These are phyloP conservation scores for Aquilaria agallochum DNA, from an alignment of 441 rosid species.

Conservation along the genomic window DNA sequence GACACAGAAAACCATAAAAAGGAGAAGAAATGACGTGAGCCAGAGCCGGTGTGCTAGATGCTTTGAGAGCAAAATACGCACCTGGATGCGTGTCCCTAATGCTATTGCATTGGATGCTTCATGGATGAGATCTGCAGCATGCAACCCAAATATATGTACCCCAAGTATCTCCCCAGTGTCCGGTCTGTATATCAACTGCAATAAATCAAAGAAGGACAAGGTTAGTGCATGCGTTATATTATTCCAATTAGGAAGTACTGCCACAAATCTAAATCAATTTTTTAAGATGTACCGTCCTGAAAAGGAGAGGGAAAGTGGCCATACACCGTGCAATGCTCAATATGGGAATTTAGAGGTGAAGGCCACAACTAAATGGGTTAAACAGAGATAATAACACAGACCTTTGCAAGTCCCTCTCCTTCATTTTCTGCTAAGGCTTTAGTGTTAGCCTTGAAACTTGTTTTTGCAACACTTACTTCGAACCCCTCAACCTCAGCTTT, in stretches of 20 bases:
- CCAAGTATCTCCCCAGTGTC: conserved; percentile 97
- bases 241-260: no score
- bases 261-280: no score
- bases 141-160: conserved; percentile 93
- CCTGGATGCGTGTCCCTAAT: conserved; percentile 83
- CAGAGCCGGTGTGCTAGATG: background rate
- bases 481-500: conserved; percentile 88
- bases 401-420: conserved; percentile 99
- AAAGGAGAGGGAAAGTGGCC: background rate
- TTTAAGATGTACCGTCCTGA: no score
- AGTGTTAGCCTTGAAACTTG: conserved; percentile 98
- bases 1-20: background rate
- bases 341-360: background rate
- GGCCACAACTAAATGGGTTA: background rate
- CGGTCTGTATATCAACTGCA: conserved; percentile 94
- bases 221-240: background rate
- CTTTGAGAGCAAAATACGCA: conserved; percentile 13
- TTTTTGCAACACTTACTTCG: conserved; percentile 77
- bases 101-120: conserved; percentile 99
- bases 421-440: conserved; percentile 97
- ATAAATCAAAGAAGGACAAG: conserved; percentile 3
- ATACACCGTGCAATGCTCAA: background rate
- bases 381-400: conserved; percentile 19
- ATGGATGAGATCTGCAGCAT: conserved; percentile 98
- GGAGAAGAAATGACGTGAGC: background rate